phyloP scores from a whole-genome alignment of 768 basidiomycete genomes.

The Macrolepiota fuliginosa region DNA sequence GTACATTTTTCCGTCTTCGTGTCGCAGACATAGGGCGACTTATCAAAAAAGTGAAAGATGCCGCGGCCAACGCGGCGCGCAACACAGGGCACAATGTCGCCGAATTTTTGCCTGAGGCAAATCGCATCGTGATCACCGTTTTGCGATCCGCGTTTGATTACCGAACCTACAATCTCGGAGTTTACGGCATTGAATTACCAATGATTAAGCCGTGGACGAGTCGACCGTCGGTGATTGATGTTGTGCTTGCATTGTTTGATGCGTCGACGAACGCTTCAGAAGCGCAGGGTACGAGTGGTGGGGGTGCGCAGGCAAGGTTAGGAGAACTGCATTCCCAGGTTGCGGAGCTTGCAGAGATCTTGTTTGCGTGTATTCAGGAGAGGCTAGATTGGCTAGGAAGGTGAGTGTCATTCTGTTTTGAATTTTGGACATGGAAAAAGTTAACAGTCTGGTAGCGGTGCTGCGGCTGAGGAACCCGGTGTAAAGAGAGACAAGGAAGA shows the following conservation, averaged over 20 bases:
- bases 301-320: slow-evolving; percentile 20
- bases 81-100: slow-evolving; percentile 42
- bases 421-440: neutral
- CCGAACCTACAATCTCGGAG: slow-evolving; percentile 63
- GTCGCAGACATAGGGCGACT: slow-evolving; percentile 65
- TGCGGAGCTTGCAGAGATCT: slow-evolving; percentile 57
- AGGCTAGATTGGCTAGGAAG: slow-evolving; percentile 67
- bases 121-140: slow-evolving; percentile 62
- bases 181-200: slow-evolving; percentile 76
- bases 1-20: slow-evolving; percentile 79
- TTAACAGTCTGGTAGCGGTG: slow-evolving; percentile 19
- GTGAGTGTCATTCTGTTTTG: slow-evolving; percentile 26
- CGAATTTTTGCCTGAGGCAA: slow-evolving; percentile 61
- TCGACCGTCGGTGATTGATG: slow-evolving; percentile 61
- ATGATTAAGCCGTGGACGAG: slow-evolving; percentile 87
- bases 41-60: slow-evolving; percentile 56
- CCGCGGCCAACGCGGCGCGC: slow-evolving; percentile 41
- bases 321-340: slow-evolving; percentile 52
- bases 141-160: slow-evolving; percentile 73
- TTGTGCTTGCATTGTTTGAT: slow-evolving; percentile 70
- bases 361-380: slow-evolving; percentile 69
- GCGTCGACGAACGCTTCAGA: slow-evolving; percentile 52
- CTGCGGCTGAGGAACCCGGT: slow-evolving; percentile 46
- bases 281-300: slow-evolving; percentile 22
- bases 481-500: slow-evolving; percentile 54